phyloP scores from a whole-genome alignment of 23 red algal species.

The Pyropia haitanensis region DNA sequence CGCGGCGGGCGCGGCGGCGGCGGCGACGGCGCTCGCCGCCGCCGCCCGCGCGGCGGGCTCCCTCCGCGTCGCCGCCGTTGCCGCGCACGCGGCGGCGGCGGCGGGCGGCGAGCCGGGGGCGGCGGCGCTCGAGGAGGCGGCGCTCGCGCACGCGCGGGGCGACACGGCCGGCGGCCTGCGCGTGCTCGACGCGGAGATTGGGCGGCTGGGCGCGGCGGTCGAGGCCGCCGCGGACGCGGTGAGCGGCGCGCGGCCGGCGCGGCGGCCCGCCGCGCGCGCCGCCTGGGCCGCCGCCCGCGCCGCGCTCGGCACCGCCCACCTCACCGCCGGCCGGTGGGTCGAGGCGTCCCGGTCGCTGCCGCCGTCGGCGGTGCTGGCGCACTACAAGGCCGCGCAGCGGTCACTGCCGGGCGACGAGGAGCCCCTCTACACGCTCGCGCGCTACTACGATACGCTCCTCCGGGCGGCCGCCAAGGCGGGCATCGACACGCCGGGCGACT shows the following conservation, averaged over 20 bases:
- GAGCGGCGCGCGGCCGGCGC: too few species aligned
- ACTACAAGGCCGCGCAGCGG: slow-evolving; percentile 26
- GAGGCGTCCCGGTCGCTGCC: slow-evolving; percentile 33
- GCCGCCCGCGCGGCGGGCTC: too few species aligned
- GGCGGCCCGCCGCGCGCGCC: too few species aligned
- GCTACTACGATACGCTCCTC: slow-evolving; percentile 61
- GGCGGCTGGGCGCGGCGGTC: neutral
- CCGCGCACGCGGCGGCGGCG: too few species aligned
- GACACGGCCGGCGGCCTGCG: slow-evolving; percentile 20
- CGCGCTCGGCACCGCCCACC: slow-evolving; percentile 10
- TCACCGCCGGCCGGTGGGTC: slow-evolving; percentile 38
- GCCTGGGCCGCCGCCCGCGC: too few species aligned
- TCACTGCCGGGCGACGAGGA: slow-evolving; percentile 30
- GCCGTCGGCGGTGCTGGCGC: slow-evolving; percentile 34
- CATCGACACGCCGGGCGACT: neutral
- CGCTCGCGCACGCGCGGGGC: slow-evolving; percentile 5
- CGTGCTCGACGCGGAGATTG: slow-evolving; percentile 14
- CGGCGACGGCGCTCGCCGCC: neutral
- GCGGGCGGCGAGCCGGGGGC: too few species aligned
- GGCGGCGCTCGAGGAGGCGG: too few species aligned
- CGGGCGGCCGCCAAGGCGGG: slow-evolving; percentile 25
- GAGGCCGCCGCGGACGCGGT: too few species aligned
- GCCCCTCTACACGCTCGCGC: slow-evolving; percentile 59
- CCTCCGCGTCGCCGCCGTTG: too few species aligned
- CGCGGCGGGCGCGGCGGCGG: slow-evolving; percentile 27